Percentiles rank a stretch among this genome's conserved stretches.
These are phyloP conservation scores for Globisporangium perplexum DNA, from an alignment of 352 stramenopile genomes.

Conservation along the genomic window DNA sequence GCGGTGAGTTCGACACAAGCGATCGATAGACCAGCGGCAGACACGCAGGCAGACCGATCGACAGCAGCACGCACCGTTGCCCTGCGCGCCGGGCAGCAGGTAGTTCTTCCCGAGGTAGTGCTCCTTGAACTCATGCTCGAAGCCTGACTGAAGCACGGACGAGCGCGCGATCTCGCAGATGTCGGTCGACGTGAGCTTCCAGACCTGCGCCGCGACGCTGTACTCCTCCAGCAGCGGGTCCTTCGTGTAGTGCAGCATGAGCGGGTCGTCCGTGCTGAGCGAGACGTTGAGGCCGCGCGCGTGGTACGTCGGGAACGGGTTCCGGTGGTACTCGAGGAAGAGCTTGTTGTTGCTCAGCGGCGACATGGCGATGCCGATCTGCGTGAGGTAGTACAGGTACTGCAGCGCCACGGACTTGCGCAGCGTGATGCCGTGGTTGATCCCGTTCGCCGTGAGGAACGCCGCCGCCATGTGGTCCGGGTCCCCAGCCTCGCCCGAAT, in stretches of 20 bases:
- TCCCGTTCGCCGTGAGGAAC: conserved; percentile 89
- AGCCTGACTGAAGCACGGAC: conserved; percentile 97
- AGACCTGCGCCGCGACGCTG: conserved; percentile 90
- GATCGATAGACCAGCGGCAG: too few relatives aligned
- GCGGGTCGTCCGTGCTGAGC: conserved; percentile 97
- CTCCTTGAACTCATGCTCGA: conserved; percentile 96
- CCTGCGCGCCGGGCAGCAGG: conserved; percentile 50
- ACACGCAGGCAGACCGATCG: too few relatives aligned
- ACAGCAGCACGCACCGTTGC: conserved; percentile 52
- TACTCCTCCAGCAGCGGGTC: conserved; percentile 97
- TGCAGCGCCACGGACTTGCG: conserved; percentile 95
- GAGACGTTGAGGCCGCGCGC: conserved; percentile 96
- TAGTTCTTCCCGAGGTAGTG: conserved; percentile 96
- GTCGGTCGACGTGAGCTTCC: conserved; percentile 95
- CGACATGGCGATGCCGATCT: conserved; percentile 94
- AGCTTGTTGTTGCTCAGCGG: conserved; percentile 95
- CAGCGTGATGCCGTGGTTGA: conserved; percentile 99
- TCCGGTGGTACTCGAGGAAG: conserved; percentile 94
- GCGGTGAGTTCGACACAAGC: too few relatives aligned
- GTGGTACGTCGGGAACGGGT: conserved; percentile 95
- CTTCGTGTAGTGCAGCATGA: conserved; percentile 99
- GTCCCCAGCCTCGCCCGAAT: conserved; percentile 97
- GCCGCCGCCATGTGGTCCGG: conserved; percentile 93
- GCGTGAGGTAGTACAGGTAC: conserved; percentile 99
- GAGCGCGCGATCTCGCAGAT: conserved; percentile 98